Evolutionary conservation across 148 eudicot species (phyloP).

Genomic region (Limonium bicolor): DNA sequence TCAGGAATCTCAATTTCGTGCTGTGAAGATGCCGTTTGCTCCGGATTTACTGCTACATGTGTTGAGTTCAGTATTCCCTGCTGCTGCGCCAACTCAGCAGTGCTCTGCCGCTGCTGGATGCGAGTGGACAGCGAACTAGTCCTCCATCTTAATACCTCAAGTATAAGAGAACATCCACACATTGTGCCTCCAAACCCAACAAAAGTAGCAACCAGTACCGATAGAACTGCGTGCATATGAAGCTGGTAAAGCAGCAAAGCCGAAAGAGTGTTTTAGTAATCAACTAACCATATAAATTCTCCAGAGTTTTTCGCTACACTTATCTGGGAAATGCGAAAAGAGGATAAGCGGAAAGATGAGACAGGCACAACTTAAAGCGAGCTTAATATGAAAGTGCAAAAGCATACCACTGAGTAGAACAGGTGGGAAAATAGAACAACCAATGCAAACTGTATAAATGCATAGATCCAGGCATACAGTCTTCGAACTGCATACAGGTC

Average conservation of each 20-base stretch:
- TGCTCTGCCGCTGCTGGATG: background rate
- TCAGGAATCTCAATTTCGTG: too few species aligned
- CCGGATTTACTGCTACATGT: background rate
- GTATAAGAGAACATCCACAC: constrained; percentile 44
- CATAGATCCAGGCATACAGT: constrained; percentile 72
- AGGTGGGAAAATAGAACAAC: constrained; percentile 63
- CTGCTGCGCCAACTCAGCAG: background rate
- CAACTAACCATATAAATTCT: background rate
- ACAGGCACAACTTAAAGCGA: background rate
- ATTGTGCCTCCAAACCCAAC: constrained; percentile 73
- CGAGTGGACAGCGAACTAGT: background rate
- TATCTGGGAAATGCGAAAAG: background rate
- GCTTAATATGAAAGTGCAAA: background rate
- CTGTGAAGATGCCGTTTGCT: background rate
- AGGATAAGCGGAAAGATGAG: background rate
- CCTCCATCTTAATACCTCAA: constrained; percentile 33
- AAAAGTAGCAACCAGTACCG: constrained; percentile 72
- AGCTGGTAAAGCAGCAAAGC: constrained; percentile 29
- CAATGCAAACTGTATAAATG: constrained; percentile 46
- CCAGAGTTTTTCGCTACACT: background rate
- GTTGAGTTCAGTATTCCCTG: background rate
- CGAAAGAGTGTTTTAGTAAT: constrained; percentile 1
- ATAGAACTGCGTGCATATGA: constrained; percentile 47
- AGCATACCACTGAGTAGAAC: constrained; percentile 53
- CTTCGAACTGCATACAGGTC: constrained; percentile 34